Conservation (phyloP, 2,329 filamentous ascomycete genomes). For the Fusarium camptoceras region DNA sequence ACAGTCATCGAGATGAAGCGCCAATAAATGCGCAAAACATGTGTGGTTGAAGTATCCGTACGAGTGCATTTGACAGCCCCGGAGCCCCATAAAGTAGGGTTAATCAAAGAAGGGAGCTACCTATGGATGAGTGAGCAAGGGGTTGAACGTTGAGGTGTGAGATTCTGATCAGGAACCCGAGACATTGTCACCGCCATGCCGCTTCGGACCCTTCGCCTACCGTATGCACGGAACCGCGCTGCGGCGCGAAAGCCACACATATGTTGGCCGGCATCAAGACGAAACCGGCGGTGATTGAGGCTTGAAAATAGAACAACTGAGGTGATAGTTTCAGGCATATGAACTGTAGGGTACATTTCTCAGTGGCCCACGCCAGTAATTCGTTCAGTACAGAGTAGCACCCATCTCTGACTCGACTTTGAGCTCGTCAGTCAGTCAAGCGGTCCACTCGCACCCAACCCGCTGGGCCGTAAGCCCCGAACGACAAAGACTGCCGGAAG, state of each 20-base stretch:
- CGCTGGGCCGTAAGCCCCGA: slow-evolving; percentile 47
- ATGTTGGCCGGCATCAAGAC: slow-evolving; percentile 33
- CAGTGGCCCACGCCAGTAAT: slow-evolving; percentile 12
- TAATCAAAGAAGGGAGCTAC: slow-evolving; percentile 20
- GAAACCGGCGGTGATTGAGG: slow-evolving; percentile 45
- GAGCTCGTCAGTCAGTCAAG: slow-evolving; percentile 29
- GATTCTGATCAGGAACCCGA: slow-evolving; percentile 46
- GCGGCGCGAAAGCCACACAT: slow-evolving; percentile 40
- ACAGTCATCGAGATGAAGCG: slow-evolving; percentile 9
- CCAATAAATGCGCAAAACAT: slow-evolving; percentile 19
- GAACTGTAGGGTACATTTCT: slow-evolving; percentile 12
- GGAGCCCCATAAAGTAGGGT: slow-evolving; percentile 33
- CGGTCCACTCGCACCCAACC: slow-evolving; percentile 45
- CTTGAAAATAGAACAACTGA: slow-evolving; percentile 24
- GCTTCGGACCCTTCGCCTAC: slow-evolving; percentile 40
- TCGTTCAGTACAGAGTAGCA: neutral
- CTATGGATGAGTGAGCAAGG: slow-evolving; percentile 26
- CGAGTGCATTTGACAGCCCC: slow-evolving; percentile 12
- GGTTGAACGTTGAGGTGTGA: slow-evolving; percentile 21
- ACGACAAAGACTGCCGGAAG: slow-evolving; percentile 49
- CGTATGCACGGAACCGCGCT: slow-evolving; percentile 39
- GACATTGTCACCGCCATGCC: slow-evolving; percentile 46
- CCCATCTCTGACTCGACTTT: slow-evolving; percentile 42
- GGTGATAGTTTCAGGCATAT: slow-evolving; percentile 42
- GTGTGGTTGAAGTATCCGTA: slow-evolving; percentile 17